Percentiles rank a stretch among this genome's conserved stretches.
These are phyloP conservation scores for Malassezia restricta DNA, from an alignment of 1,284 basidiomycete genomes.

Conservation along the genomic window DNA sequence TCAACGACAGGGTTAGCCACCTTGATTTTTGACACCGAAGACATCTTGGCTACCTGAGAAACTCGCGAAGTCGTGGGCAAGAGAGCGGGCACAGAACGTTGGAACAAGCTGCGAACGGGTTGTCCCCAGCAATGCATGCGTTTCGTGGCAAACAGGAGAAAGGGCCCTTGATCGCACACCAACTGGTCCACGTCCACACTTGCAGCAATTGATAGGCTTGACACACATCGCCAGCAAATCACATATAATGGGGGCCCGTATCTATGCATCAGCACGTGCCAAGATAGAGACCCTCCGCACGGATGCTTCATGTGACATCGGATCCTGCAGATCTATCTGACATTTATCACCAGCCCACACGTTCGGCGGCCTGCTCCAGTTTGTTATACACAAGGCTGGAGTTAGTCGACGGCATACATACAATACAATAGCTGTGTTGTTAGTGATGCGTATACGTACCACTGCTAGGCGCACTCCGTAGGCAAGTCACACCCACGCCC, in stretches of 20 bases:
- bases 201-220: too few relatives aligned
- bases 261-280: too few relatives aligned
- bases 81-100: neutral
- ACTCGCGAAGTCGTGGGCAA: neutral
- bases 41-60: neutral
- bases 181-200: too few relatives aligned
- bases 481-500: slow-evolving; percentile 80
- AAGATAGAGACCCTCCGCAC: too few relatives aligned
- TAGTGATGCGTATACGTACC: slow-evolving; percentile 23
- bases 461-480: slow-evolving; percentile 60
- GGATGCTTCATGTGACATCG: too few relatives aligned
- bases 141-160: neutral
- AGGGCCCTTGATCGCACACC: too few relatives aligned
- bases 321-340: too few relatives aligned
- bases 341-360: slow-evolving; percentile 12
- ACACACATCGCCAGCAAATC: too few relatives aligned
- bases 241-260: too few relatives aligned
- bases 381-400: slow-evolving; percentile 33
- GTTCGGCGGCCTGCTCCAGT: slow-evolving; percentile 27
- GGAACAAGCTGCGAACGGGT: neutral
- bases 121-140: slow-evolving; percentile 2
- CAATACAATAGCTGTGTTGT: slow-evolving; percentile 8
- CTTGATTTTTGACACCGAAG: slow-evolving; percentile 52
- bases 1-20: slow-evolving; percentile 88
- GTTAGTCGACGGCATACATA: neutral